phyloP scores from a whole-genome alignment of 192 early-diverging fungal species.

The Phlyctochytrium arcticum region DNA sequence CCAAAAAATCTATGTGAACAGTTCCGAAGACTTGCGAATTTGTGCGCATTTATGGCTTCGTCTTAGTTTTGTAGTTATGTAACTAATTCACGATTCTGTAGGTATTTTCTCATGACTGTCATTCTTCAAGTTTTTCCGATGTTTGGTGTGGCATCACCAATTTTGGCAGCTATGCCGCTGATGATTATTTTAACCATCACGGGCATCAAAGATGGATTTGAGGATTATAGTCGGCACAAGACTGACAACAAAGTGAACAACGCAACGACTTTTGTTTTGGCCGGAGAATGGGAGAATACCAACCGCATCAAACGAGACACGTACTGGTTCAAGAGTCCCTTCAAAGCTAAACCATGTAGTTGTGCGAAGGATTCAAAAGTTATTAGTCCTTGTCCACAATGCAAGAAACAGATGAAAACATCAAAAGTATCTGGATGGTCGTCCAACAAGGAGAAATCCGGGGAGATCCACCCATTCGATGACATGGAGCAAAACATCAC shows the following conservation, averaged over 20 bases:
- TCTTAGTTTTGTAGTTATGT: background rate
- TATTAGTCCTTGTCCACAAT: too few species aligned
- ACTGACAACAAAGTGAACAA: conserved; percentile 82
- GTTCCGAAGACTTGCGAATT: conserved; percentile 69
- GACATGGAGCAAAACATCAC: background rate
- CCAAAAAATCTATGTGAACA: conserved; percentile 97
- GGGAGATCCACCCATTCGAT: background rate
- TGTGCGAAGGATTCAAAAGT: too few species aligned
- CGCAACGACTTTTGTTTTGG: conserved; percentile 49
- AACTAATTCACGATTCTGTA: conserved; percentile 61
- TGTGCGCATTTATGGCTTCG: background rate
- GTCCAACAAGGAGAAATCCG: background rate
- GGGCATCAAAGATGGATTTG: conserved; percentile 70
- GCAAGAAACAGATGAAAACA: too few species aligned
- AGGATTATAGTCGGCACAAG: conserved; percentile 83
- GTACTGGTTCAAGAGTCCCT: background rate
- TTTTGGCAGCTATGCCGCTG: conserved; percentile 52
- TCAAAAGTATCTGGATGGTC: too few species aligned
- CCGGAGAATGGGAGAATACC: conserved; percentile 53
- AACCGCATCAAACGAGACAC: conserved; percentile 34
- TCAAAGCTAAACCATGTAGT: background rate
- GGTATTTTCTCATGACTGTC: conserved; percentile 86
- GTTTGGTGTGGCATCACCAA: conserved; percentile 49
- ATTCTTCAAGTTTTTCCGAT: conserved; percentile 77
- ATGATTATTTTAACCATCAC: conserved; percentile 50